phyloP scores from a whole-genome alignment of 2,329 filamentous ascomycete genomes.

The Alternaria tenuissima region DNA sequence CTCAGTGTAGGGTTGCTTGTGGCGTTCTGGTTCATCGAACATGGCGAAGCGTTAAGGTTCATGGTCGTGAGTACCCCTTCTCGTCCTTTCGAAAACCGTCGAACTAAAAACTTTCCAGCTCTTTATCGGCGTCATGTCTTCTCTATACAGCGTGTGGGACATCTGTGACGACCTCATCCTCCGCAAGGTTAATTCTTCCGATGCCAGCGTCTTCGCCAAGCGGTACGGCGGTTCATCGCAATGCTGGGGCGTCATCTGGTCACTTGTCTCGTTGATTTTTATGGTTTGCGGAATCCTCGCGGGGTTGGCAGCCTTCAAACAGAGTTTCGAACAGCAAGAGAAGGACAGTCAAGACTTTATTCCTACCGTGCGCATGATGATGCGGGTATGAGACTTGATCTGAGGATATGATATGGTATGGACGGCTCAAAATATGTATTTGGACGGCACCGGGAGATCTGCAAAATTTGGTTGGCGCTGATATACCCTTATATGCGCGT shows the following conservation, averaged over 20 bases:
- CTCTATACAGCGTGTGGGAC: constrained; percentile 83
- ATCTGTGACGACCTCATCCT: constrained; percentile 85
- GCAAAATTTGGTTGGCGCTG: not conserved
- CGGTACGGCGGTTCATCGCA: constrained; percentile 80
- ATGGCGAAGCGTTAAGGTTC: constrained; percentile 76
- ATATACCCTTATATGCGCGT: not conserved
- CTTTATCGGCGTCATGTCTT: constrained; percentile 84
- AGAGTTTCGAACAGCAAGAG: constrained; percentile 73
- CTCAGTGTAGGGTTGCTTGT: constrained; percentile 74
- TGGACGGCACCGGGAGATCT: not conserved
- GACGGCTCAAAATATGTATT: not conserved
- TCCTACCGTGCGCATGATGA: constrained; percentile 51
- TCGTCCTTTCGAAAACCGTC: not conserved
- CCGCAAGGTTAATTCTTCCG: constrained; percentile 80
- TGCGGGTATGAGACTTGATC: constrained; percentile 19
- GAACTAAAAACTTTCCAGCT: constrained; percentile 54
- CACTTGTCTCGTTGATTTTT: constrained; percentile 73
- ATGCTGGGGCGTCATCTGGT: constrained; percentile 84
- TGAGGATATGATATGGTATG: not conserved
- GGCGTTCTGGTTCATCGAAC: constrained; percentile 80
- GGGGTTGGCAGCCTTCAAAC: constrained; percentile 77
- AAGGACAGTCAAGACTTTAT: constrained; percentile 74
- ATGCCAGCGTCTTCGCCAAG: constrained; percentile 80
- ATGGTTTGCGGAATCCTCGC: constrained; percentile 79
- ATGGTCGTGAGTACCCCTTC: constrained; percentile 64